Percentiles rank a stretch among this genome's conserved stretches.
Evolutionary conservation across 345 rosid genomes (phyloP).

Genomic region (Citrus cavaleriei): DNA sequence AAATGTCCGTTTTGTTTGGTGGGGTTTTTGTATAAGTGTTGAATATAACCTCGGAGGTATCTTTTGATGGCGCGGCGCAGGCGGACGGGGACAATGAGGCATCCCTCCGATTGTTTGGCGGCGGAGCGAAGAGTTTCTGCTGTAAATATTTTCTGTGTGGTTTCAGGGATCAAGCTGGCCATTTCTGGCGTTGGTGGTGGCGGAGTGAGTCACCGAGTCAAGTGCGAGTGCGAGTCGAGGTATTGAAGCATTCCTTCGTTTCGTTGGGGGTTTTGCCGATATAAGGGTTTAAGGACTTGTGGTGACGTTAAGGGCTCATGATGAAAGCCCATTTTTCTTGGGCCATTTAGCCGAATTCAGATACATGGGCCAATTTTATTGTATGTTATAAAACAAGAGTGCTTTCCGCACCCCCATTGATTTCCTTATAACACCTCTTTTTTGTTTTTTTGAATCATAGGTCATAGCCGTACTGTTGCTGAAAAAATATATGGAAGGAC

Average conservation of each 20-base stretch:
- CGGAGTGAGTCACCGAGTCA: background rate
- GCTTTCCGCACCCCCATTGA: rapidly evolving
- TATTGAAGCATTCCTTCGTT: background rate
- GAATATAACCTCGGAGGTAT: constrained; percentile 56
- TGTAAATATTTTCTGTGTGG: constrained; percentile 41
- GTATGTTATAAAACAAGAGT: no score
- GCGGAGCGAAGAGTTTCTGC: constrained; percentile 60
- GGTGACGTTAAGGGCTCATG: background rate
- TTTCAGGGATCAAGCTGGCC: constrained; percentile 39
- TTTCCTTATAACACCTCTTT: no score
- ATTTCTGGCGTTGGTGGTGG: constrained; percentile 13
- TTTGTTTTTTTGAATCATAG: no score
- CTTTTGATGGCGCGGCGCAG: constrained; percentile 89
- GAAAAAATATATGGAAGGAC: no score
- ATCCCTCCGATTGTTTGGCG: constrained; percentile 67
- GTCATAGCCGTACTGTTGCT: no score
- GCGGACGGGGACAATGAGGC: constrained; percentile 67
- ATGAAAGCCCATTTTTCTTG: background rate
- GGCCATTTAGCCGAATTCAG: background rate
- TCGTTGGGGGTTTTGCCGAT: background rate
- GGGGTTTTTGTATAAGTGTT: background rate
- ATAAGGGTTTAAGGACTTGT: constrained; percentile 15
- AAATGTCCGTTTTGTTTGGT: background rate
- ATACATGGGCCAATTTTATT: background rate
- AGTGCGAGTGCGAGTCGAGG: background rate